Evolutionary conservation across 768 basidiomycete species (phyloP).

Genomic region (Leccinum ochraceum): DNA sequence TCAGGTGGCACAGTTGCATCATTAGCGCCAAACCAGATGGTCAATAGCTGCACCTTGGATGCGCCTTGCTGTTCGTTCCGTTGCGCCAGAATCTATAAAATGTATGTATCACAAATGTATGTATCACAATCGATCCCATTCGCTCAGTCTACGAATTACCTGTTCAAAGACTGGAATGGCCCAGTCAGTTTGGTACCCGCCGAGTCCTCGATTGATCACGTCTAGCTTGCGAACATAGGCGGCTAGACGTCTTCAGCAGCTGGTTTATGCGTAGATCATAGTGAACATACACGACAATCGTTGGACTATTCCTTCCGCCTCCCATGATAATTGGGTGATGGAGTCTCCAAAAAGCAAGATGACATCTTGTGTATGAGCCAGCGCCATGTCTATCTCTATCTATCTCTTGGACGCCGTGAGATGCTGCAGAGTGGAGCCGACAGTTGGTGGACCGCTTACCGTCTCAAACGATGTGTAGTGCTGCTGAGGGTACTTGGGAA

Average conservation of each 20-base stretch:
- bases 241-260: slow-evolving; percentile 42
- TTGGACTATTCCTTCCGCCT: slow-evolving; percentile 62
- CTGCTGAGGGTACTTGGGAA: neutral
- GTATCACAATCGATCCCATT: neutral
- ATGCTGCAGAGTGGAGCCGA: neutral
- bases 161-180: slow-evolving; percentile 76
- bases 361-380: slow-evolving; percentile 54
- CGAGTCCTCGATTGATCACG: slow-evolving; percentile 81
- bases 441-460: neutral
- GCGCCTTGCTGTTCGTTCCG: slow-evolving; percentile 45
- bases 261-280: neutral
- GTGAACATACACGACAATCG: slow-evolving; percentile 47
- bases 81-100: slow-evolving; percentile 57
- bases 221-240: slow-evolving; percentile 80
- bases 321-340: slow-evolving; percentile 72
- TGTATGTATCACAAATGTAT: neutral
- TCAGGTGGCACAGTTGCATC: slow-evolving; percentile 66
- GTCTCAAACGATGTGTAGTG: neutral
- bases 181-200: slow-evolving; percentile 90
- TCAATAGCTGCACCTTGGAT: slow-evolving; percentile 69
- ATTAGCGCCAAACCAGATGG: slow-evolving; percentile 91
- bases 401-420: neutral
- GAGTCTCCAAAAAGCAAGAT: slow-evolving; percentile 84
- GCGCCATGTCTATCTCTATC: slow-evolving; percentile 43
- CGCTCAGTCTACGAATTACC: slow-evolving; percentile 37